Evolutionary conservation across 2,329 filamentous ascomycete genomes (phyloP), one percentile per base, ranked within the genome.

Genomic region (Zelopaecilomyces penicillatus): DNA sequence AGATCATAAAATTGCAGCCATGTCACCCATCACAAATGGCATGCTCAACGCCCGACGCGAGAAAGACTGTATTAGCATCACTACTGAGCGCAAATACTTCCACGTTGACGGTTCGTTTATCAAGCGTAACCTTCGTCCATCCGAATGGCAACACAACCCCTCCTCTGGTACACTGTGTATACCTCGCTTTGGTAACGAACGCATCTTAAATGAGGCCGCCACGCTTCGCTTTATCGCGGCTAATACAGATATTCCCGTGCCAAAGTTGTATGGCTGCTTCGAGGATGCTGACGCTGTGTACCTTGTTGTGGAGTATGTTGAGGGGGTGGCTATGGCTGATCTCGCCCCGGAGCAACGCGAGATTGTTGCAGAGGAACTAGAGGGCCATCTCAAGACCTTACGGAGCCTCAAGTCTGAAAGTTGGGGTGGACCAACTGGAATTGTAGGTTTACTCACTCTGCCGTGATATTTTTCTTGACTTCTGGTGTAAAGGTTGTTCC

Each of bases 221-320:
- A 10, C 35, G 6, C 7, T 54, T 31, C 40, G 32, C 1, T 53
- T 52, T 12, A 32, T 54, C 12, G 34, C 48, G 4, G 42, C 50
- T 2, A 46, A 52, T 4, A 53, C 52, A 7, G 30, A 48, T n/a
- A 51, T 54, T 41, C 52, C 49, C 2, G 37, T 54, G 10, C 52
- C 49, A 7, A 54, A 47, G 35, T 27, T 54, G 5, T 36, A 37
- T 50, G 34, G 26, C 27, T 45, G 48, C 30, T 50, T 50, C 12
- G 45, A 50, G 27, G 45, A 50, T 30, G 39, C 44, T 29, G 33
- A 31, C 2, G 47, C 44, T 5, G 42, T 35, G 0, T 50, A 50
- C 35, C 32, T 47, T 4, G 38, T 50, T 2, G 44, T 42, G 35
- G 45, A 41, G 26, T 39, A 43, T 32, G 30, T 50, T 27, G 37